Evolutionary conservation across 2,329 filamentous ascomycete species (phyloP), one percentile per base, ranked within the genome.

Genomic region (Cercospora sp.): DNA sequence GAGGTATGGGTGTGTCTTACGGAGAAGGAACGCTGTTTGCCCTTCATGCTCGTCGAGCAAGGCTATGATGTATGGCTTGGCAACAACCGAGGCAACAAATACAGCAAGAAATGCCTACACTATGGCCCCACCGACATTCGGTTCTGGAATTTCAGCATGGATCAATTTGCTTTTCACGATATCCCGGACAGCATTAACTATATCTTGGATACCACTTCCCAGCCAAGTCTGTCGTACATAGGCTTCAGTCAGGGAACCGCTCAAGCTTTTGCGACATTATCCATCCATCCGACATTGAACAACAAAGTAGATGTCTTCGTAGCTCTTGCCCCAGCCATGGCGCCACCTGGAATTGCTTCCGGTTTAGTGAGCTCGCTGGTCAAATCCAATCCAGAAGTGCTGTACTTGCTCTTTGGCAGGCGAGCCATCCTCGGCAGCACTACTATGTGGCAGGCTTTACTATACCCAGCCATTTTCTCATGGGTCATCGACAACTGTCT

Each of bases 61-160:
- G 95, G 95, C 2, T 99, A 96, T 75, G 95, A 99, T 82, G 94
- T 98, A 72, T 99, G 95, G 92, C 85, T 99, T 70, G 95, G 95
- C 61, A 99, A 99, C 80, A 99, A 99, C 77, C 90, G 95, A 40
- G 95, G 95, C 61, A 99, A 99, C 85, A 99, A 99, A 79, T 99
- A 99, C 82, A 97, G 93, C 57, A 99, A 98, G 80, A 99, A 99
- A 81, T 94, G 90, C 2, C 88, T 94, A 62, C 86, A 90, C 68
- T 84, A 85, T 70, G 90, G 92, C 0, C 94, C 95, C 0, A 90
- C 88, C 0, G 90, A 91, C 2, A 82, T 86, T 43, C 85, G 88
- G 13, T 99, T 99, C 79, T 99, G 95, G 95, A 90, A 97, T 79
- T 99, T 99, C 78, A 97, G 93, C 62, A 98, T 99, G 77, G 95